Evolutionary conservation across 305 asterid species (phyloP).

Genomic region (Rubia occidens): DNA sequence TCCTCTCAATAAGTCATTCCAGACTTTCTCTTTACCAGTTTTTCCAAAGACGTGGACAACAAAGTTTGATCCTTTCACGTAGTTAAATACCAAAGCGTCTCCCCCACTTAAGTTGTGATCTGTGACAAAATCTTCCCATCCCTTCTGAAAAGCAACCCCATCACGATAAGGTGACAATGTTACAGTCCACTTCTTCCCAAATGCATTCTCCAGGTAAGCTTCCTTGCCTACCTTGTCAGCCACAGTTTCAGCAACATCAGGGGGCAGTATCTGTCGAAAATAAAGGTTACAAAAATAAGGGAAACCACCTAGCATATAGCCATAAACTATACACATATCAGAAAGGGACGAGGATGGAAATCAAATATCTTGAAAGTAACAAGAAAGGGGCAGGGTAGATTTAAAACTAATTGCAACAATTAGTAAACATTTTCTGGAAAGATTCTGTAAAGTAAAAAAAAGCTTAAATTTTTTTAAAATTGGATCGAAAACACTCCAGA

Average conservation of each 20-base stretch:
- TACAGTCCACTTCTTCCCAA: constrained; percentile 20
- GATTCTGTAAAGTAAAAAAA: background rate
- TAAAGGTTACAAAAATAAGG: background rate
- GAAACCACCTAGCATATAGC: background rate
- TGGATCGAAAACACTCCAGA: background rate
- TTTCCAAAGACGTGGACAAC: constrained; percentile 23
- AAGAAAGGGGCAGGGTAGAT: background rate
- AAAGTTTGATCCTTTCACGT: constrained; percentile 18
- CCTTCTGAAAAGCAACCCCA: constrained; percentile 23
- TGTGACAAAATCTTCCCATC: constrained; percentile 25
- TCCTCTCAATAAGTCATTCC: background rate
- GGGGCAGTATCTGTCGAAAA: constrained; percentile 27
- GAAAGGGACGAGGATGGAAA: background rate
- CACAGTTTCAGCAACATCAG: constrained; percentile 12
- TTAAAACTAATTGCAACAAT: background rate
- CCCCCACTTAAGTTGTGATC: constrained; percentile 20
- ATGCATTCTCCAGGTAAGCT: constrained; percentile 26
- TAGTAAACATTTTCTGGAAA: background rate
- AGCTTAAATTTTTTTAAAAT: background rate
- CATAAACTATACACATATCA: background rate
- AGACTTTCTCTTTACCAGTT: constrained; percentile 20
- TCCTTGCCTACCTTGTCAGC: constrained; percentile 18
- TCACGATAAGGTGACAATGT: constrained; percentile 15
- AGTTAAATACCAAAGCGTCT: constrained; percentile 23
- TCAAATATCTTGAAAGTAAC: background rate